Percentiles rank a stretch among this genome's conserved stretches.
Conservation (phyloP, 2,329 filamentous ascomycete species). For the Ceratocystis eucalypticola region DNA sequence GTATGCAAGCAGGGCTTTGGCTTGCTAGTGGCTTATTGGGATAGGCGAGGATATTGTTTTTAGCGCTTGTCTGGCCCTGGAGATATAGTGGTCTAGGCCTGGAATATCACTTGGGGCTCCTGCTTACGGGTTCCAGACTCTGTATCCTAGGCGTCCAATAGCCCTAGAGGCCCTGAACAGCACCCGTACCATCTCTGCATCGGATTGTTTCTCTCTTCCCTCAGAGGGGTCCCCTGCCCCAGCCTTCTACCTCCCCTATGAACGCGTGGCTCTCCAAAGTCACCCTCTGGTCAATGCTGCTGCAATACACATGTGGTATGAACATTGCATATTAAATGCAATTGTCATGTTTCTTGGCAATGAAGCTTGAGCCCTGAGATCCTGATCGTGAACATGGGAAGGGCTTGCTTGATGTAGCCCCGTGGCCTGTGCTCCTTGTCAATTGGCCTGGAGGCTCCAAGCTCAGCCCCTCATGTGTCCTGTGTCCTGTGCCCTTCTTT, state of each 20-base stretch:
- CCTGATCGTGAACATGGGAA: too few species aligned
- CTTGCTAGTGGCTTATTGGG: not conserved
- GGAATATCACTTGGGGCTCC: not conserved
- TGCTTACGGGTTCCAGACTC: not conserved
- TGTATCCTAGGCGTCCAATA: not conserved
- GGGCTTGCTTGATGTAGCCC: too few species aligned
- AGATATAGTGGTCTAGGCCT: not conserved
- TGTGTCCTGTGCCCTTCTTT: not conserved
- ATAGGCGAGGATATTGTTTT: not conserved
- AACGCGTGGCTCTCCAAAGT: not conserved
- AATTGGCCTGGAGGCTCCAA: not conserved
- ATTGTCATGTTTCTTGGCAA: conserved; percentile 4
- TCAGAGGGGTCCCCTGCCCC: not conserved
- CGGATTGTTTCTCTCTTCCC: not conserved
- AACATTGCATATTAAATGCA: not conserved
- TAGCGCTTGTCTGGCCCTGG: not conserved
- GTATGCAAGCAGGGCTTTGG: not conserved
- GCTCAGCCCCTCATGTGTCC: not conserved
- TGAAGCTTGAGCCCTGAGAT: conserved; percentile 1
- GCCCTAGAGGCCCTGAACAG: not conserved
- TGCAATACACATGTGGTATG: too few species aligned
- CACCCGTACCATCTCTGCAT: not conserved
- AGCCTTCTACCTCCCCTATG: not conserved
- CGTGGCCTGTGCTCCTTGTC: not conserved
- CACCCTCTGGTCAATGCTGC: not conserved